Evolutionary conservation across 2,329 filamentous ascomycete genomes (phyloP).

Genomic region (Penicillium italicum): DNA sequence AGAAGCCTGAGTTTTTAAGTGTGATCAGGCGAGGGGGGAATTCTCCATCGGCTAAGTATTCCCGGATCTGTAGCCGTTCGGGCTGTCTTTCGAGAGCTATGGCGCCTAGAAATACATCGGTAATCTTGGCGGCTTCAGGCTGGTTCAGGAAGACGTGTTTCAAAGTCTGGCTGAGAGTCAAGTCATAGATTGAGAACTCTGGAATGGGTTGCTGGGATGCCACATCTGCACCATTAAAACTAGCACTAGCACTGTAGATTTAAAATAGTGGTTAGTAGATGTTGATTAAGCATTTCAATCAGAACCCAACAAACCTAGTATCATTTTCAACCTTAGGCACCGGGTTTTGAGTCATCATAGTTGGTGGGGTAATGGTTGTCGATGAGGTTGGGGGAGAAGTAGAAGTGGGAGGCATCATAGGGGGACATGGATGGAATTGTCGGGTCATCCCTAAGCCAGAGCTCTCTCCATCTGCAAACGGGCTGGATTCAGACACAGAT

Average conservation of each 20-base stretch:
- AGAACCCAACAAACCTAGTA: neutral
- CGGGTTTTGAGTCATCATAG: neutral
- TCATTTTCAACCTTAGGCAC: neutral
- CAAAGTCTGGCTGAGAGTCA: neutral
- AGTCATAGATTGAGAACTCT: neutral
- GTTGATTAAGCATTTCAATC: too few relatives aligned
- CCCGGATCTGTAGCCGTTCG: conserved; percentile 2
- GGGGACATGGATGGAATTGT: neutral
- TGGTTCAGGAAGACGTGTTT: neutral
- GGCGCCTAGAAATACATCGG: neutral
- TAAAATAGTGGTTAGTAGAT: neutral
- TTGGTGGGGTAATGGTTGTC: neutral
- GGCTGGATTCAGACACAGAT: neutral
- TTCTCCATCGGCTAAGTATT: conserved; percentile 2
- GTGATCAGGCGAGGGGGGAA: conserved; percentile 9
- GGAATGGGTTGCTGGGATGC: neutral
- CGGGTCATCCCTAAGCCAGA: neutral
- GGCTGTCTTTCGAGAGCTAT: neutral
- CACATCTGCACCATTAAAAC: neutral
- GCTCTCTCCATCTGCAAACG: neutral
- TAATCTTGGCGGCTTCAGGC: neutral
- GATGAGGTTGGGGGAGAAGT: neutral
- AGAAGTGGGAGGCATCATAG: neutral
- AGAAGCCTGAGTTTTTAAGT: neutral
- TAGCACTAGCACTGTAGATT: neutral